phyloP scores from a whole-genome alignment of 805 yeast species.

The Barnettozyma sucrosica region DNA sequence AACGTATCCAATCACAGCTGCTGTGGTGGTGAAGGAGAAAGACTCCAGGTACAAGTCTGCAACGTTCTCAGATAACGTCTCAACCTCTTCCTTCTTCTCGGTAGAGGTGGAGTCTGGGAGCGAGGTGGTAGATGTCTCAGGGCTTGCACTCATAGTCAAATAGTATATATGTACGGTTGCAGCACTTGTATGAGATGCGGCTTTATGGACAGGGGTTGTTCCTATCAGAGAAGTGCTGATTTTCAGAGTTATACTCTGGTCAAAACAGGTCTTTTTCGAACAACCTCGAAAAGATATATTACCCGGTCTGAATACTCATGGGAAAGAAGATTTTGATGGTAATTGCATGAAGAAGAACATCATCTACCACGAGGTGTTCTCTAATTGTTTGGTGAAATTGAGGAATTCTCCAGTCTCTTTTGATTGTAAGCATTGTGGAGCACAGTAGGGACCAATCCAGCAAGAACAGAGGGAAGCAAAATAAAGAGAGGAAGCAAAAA shows the following conservation, averaged over 20 bases:
- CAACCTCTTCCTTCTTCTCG: constrained; percentile 16
- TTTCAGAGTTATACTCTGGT: constrained; percentile 1
- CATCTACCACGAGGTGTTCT: no score
- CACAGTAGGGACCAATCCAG: no score
- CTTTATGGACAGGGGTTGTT: not conserved
- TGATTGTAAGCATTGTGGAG: no score
- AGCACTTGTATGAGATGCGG: not conserved
- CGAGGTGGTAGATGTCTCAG: constrained; percentile 3
- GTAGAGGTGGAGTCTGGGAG: not conserved
- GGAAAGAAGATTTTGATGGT: no score
- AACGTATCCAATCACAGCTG: constrained; percentile 83
- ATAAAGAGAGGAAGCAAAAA: constrained; percentile 22
- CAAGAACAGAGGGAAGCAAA: no score
- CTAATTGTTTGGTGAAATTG: no score
- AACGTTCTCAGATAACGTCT: constrained; percentile 32
- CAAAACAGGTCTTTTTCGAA: not conserved
- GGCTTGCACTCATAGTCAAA: constrained; percentile 2
- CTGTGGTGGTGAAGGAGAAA: constrained; percentile 81
- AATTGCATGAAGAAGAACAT: no score
- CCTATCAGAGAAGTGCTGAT: not conserved
- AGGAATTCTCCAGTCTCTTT: no score
- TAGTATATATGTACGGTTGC: not conserved
- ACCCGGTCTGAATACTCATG: not conserved
- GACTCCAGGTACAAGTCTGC: constrained; percentile 67
- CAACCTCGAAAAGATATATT: not conserved